Base-by-base conservation (phyloP, 805 yeast genomes). In the Starmerella khaoyaiensis region DNA sequence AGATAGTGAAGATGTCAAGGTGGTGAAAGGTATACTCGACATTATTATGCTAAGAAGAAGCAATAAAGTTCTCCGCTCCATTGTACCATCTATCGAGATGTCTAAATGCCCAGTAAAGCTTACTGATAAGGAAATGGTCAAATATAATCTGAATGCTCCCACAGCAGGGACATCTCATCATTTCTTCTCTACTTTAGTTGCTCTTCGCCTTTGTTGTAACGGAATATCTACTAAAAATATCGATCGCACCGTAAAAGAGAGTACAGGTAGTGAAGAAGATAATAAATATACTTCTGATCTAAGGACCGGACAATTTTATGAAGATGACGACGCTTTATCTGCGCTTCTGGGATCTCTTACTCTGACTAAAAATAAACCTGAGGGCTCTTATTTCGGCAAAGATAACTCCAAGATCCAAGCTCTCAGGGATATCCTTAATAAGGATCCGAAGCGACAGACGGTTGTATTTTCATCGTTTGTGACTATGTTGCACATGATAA, bases 381-480 rank as follows among this genome's bases (percentile, higher is more conserved):
- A 35, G 6, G 14, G 9, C 10, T 11, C 10, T 10, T 37, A 24
- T 14, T 12, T 10, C 4, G 36, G 26, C 22, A 30, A 54, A 29
- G 23, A 37, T 6, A 39, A 36, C 40, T 47, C 37, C n/a, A 68
- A 68, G 39, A 55, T 61, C 7, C 41, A 44, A 22, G 51, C 52
- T 21, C 38, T 68, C 5, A 32, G 64, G 18, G 45, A 51, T 28
- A 54, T 68, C 4, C 46, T 68, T 32, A 37, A 42, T 19, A 38
- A 48, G 17, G 62, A 62, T 16, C 49, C 52, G 11, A 33, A 28
- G 11, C 57, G 69, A 18, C 64, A 66, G 41, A 65, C 70, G 3
- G 67, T 67, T 33, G 50, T 67, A 1, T 67, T 67, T 43, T 67
- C 72, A 7, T 65, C 63, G 36, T 67, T 65, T 40, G 58, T 62